Conservation (phyloP, 345 rosid species). For the Noccaea bulbosa region DNA sequence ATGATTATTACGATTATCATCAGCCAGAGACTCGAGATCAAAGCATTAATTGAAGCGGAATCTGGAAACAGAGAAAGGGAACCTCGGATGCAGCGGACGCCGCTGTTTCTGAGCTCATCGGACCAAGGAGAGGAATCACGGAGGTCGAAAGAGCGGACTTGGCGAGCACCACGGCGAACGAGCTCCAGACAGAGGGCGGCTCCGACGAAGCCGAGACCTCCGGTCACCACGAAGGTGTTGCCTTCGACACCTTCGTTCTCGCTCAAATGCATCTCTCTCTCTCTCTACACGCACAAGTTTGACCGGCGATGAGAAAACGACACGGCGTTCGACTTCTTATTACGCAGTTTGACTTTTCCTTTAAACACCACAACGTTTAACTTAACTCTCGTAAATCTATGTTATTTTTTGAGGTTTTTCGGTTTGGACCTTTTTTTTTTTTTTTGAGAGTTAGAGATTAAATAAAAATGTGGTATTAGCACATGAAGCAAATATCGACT, state of each 20-base stretch:
- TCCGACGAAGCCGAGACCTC: conserved; percentile 89
- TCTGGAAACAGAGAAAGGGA: background rate
- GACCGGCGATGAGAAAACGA: conserved; percentile 24
- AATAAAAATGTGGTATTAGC: too few species aligned
- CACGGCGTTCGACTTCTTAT: background rate
- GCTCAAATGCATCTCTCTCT: conserved; percentile 66
- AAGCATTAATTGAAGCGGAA: background rate
- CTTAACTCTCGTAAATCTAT: background rate
- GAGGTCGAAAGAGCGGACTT: conserved; percentile 79
- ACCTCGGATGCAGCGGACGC: conserved; percentile 81
- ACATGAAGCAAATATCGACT: too few species aligned
- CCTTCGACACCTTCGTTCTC: conserved; percentile 93
- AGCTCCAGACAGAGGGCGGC: conserved; percentile 82
- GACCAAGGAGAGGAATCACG: conserved; percentile 77
- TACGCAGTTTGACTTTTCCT: background rate
- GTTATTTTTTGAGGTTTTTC: too few species aligned
- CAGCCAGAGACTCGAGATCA: background rate
- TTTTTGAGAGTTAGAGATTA: too few species aligned
- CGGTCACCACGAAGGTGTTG: conserved; percentile 74
- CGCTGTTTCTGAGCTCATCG: conserved; percentile 48
- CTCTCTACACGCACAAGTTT: conserved; percentile 2
- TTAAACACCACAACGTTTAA: background rate
- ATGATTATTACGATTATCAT: background rate
- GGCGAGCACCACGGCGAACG: conserved; percentile 80
- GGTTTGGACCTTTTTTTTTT: too few species aligned